Conservation (phyloP, 2,329 filamentous ascomycete genomes). For the Aspergillus sojae region DNA sequence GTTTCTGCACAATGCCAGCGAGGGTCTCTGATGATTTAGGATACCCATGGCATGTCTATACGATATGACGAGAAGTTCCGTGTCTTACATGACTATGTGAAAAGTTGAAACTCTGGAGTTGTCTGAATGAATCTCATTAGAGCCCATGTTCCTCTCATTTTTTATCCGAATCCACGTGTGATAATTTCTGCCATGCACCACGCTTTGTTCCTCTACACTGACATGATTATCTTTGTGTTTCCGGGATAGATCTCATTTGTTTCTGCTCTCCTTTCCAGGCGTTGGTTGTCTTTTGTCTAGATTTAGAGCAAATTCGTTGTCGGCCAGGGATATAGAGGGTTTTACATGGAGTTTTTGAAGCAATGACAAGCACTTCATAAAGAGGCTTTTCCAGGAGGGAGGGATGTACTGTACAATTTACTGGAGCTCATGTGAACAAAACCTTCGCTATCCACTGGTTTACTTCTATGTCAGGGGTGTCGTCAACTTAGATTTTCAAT, state of each 20-base stretch:
- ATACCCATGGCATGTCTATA: slow-evolving; percentile 18
- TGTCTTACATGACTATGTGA: slow-evolving; percentile 2
- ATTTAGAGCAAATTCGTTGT: background rate
- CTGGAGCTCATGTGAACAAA: background rate
- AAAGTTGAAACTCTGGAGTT: background rate
- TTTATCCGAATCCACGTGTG: background rate
- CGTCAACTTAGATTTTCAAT: background rate
- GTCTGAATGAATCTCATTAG: background rate
- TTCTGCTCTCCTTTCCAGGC: background rate
- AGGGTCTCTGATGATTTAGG: slow-evolving; percentile 17
- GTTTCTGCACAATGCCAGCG: background rate
- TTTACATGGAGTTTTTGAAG: background rate
- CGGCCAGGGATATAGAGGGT: background rate
- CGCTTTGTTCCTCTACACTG: background rate
- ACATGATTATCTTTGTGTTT: background rate
- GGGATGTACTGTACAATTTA: background rate
- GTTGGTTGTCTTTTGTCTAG: background rate
- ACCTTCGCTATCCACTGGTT: background rate
- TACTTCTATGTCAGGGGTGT: background rate
- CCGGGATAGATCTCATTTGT: background rate
- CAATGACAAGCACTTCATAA: background rate
- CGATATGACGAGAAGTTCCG: slow-evolving; percentile 8
- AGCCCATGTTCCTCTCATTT: background rate
- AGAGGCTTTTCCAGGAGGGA: background rate
- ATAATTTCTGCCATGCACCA: background rate